These are phyloP conservation scores for Borealophlyctis nickersoniae DNA, from an alignment of 192 early-diverging fungal species.

Conservation along the genomic window DNA sequence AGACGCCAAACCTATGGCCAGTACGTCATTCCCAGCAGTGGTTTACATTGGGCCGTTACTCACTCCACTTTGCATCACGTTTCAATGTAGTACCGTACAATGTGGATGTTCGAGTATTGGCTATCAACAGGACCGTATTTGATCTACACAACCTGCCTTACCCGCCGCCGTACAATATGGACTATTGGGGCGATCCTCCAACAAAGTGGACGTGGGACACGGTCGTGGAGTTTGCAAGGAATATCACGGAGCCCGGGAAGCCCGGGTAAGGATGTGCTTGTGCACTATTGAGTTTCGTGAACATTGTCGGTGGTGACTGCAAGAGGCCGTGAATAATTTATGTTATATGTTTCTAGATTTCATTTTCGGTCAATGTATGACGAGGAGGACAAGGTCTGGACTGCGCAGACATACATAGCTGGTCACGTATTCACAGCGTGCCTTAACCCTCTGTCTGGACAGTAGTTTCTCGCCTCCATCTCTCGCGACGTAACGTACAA, in stretches of 20 bases:
- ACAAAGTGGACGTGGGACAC: not conserved
- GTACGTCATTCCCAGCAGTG: not conserved
- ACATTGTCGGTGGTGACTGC: not conserved
- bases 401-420: no score
- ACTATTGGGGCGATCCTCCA: no score
- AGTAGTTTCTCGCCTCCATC: not conserved
- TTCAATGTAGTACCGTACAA: not conserved
- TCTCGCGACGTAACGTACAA: not conserved
- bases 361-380: not conserved
- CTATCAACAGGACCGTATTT: not conserved
- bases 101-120: not conserved
- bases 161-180: not conserved
- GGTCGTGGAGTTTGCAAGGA: not conserved
- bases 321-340: no score
- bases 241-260: not conserved
- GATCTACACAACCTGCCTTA: not conserved
- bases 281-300: not conserved
- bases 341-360: not conserved
- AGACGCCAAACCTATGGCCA: not conserved
- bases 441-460: no score
- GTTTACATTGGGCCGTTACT: not conserved
- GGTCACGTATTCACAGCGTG: no score
- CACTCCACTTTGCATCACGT: not conserved
- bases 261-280: not conserved
- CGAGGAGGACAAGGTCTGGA: not conserved